These are phyloP conservation scores for Quercus wislizeni DNA, from an alignment of 306 rosid genomes.

Conservation along the genomic window DNA sequence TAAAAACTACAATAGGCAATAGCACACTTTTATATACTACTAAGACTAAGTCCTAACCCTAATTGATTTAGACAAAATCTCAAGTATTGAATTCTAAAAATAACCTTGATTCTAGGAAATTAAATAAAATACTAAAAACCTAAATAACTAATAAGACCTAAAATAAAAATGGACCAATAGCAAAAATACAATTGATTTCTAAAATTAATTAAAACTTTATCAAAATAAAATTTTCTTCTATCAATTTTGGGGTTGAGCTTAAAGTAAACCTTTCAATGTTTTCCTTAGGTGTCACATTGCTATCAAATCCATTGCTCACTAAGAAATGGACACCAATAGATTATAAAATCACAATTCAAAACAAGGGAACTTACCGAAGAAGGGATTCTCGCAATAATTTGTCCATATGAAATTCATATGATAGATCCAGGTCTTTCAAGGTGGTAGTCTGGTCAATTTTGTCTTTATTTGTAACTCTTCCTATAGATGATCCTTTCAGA, in stretches of 20 bases:
- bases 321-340: background rate
- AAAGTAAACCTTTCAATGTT: background rate
- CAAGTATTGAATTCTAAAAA: too few species aligned
- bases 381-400: constrained; percentile 78
- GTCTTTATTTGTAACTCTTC: constrained; percentile 66
- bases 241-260: background rate
- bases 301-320: background rate
- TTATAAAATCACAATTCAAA: background rate
- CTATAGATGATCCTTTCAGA: constrained; percentile 86
- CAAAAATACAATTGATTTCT: too few species aligned
- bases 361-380: constrained; percentile 56
- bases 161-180: too few species aligned
- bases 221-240: too few species aligned
- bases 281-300: background rate
- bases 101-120: too few species aligned
- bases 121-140: too few species aligned
- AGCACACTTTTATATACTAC: too few species aligned
- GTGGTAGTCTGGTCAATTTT: constrained; percentile 62
- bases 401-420: constrained; percentile 88
- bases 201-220: too few species aligned
- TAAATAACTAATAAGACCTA: too few species aligned
- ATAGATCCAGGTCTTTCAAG: constrained; percentile 84
- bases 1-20: too few species aligned
- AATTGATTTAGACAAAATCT: too few species aligned
- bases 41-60: too few species aligned